Evolutionary conservation across 768 basidiomycete genomes (phyloP), one percentile per base, ranked within the genome.

Genomic region (Tremella yokohamensis): DNA sequence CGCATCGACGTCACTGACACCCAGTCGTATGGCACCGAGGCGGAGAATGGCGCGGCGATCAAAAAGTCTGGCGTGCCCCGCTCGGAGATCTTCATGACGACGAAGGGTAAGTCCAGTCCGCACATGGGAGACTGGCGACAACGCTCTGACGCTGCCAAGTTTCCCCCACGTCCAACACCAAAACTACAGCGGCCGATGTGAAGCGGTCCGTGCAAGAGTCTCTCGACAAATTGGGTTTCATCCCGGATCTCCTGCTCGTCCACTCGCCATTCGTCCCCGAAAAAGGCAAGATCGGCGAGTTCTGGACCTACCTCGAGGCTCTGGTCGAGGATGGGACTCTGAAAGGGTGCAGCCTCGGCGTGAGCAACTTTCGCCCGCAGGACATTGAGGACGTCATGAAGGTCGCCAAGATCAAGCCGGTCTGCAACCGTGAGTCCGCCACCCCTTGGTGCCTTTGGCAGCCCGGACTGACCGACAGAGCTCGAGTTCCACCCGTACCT

Each of bases 401-500:
- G 38, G 59, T 59, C n/a, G 68, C 63, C 50, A 69, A 69, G 65
- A 61, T 73, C 74, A 72, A 70, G 60, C 76, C 76, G 2, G 74
- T 69, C 34, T 59, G 66, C 22, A 74, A 77, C 65, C 76, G 68
- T 72, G 42, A 8, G 65, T 59, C n/a, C 8, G 7, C n/a, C n/a
- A n/a, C 53, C 8, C n/a, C 8, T 40, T 13, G 25, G 42, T 39
- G 53, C 42, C 42, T 6, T 6, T 6, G n/a, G 6, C 11, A 38
- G 38, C 3, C 38, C 2, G 38, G 38, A n/a, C 24, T 26, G 44
- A 38, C 25, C 24, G 38, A n/a, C 37, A 64, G 62, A 63, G 50
- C 48, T 74, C 52, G 73, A 74, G 52, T 75, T 68, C 64, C 76
- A 77, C 64, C 76, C 76, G 15, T 73, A 70, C 54, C 62, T 75